These are phyloP conservation scores for Chaetomidium leptoderma DNA, from an alignment of 495 filamentous ascomycete species.

Conservation along the genomic window DNA sequence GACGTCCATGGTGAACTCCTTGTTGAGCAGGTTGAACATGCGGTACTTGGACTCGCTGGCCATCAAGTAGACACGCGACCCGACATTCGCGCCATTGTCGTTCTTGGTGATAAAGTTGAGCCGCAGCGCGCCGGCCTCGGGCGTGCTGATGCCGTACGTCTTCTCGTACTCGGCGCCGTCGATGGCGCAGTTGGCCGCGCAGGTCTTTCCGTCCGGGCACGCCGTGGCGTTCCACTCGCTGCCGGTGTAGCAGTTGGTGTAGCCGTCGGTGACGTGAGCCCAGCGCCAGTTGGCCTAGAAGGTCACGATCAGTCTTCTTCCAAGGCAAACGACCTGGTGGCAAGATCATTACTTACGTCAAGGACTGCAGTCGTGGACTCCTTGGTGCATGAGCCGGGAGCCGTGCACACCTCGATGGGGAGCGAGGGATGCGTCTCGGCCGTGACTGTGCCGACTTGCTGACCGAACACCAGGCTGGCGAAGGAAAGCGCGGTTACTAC, in stretches of 20 bases:
- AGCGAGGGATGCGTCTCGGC: constrained; percentile 55
- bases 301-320: background rate
- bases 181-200: constrained; percentile 56
- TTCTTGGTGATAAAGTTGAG: constrained; percentile 57
- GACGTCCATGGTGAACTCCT: constrained; percentile 68
- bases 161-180: constrained; percentile 59
- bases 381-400: constrained; percentile 48
- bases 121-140: constrained; percentile 47
- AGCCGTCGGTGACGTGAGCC: constrained; percentile 52
- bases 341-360: constrained; percentile 35
- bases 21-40: constrained; percentile 58
- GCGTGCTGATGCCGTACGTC: constrained; percentile 59
- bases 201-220: constrained; percentile 52
- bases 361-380: constrained; percentile 51
- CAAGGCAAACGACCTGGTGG: background rate
- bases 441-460: constrained; percentile 49
- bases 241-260: constrained; percentile 63
- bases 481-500: constrained; percentile 31
- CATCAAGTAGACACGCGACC: constrained; percentile 61
- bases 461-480: constrained; percentile 37
- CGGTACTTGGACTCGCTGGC: constrained; percentile 55
- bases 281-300: constrained; percentile 62
- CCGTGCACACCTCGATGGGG: constrained; percentile 52
- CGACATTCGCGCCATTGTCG: constrained; percentile 51
- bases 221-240: constrained; percentile 53